These are phyloP conservation scores for Mycena amicta DNA, from an alignment of 768 basidiomycete genomes.

Conservation along the genomic window DNA sequence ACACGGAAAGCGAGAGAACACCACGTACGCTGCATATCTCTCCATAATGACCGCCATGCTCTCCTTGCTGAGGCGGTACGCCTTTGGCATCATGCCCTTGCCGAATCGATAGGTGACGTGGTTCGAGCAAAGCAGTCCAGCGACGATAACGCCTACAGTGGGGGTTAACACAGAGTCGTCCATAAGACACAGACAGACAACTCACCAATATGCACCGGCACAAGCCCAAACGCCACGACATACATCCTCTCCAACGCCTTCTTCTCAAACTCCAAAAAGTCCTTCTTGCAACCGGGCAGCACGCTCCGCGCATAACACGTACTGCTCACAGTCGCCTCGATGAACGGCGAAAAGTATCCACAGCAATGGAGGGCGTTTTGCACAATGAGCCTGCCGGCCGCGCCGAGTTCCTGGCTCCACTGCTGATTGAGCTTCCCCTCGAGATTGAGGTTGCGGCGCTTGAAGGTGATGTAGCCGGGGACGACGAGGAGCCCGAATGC, in stretches of 20 bases:
- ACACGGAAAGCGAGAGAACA: background rate
- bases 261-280: constrained; percentile 61
- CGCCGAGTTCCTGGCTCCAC: constrained; percentile 65
- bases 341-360: constrained; percentile 79
- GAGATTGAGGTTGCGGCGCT: constrained; percentile 55
- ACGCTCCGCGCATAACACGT: constrained; percentile 73
- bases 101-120: constrained; percentile 87
- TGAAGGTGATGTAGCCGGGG: constrained; percentile 82
- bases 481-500: constrained; percentile 71
- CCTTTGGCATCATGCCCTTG: constrained; percentile 87
- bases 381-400: constrained; percentile 60
- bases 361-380: constrained; percentile 78
- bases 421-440: constrained; percentile 80
- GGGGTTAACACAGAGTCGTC: background rate
- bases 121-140: constrained; percentile 72
- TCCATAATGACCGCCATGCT: constrained; percentile 86
- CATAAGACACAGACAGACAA: background rate
- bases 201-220: constrained; percentile 63
- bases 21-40: constrained; percentile 68
- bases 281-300: constrained; percentile 74
- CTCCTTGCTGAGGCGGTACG: constrained; percentile 70
- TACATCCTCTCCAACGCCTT: constrained; percentile 64
- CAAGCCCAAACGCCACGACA: constrained; percentile 61
- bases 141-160: constrained; percentile 49
- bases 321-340: constrained; percentile 74